These are phyloP conservation scores for Rhynchospora pubera DNA, from an alignment of 176 grass and related monocot species.

Conservation along the genomic window DNA sequence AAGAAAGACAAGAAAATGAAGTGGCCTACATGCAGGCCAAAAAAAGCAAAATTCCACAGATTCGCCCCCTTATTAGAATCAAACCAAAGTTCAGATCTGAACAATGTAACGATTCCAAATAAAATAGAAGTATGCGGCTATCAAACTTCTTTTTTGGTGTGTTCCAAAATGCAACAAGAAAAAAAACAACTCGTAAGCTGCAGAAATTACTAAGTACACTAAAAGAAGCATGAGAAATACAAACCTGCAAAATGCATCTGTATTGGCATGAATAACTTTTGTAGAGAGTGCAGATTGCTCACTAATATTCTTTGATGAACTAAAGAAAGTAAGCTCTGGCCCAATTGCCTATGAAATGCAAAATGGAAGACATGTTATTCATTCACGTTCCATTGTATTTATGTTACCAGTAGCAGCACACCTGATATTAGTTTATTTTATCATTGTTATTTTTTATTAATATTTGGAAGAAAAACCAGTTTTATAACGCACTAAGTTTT, in stretches of 20 bases:
- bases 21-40: neutral
- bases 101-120: neutral
- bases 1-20: neutral
- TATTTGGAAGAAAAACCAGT: neutral
- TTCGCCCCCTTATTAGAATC: neutral
- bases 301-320: conserved; percentile 64
- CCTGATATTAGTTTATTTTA: neutral
- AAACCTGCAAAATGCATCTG: conserved; percentile 89
- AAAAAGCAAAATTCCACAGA: neutral
- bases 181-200: neutral
- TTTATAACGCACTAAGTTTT: neutral
- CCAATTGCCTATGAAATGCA: conserved; percentile 70
- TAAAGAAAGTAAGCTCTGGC: conserved; percentile 95
- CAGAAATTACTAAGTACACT: neutral
- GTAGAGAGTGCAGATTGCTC: conserved; percentile 60
- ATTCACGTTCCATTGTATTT: neutral
- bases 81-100: neutral
- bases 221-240: conserved; percentile 14
- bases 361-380: conserved; percentile 1
- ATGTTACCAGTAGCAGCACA: neutral
- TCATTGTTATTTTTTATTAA: neutral
- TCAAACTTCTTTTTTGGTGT: neutral
- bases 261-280: conserved; percentile 89
- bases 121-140: neutral
- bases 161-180: neutral